Evolutionary conservation across 305 asterid species (phyloP).

Genomic region (Fraxinus platypoda): DNA sequence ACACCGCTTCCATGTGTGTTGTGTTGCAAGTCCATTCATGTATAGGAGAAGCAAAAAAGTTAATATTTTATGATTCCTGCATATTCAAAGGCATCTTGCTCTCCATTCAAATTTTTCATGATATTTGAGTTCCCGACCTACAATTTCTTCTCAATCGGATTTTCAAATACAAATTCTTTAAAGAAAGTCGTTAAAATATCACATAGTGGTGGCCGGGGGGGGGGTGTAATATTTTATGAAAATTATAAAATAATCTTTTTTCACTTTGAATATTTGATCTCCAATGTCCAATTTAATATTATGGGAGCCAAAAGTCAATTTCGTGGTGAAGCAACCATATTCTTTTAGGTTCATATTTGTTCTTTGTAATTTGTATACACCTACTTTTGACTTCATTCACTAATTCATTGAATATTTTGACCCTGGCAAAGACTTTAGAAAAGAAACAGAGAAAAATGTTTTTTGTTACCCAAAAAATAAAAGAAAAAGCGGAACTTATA

Average conservation of each 20-base stretch:
- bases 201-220: background rate
- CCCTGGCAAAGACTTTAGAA: background rate
- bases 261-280: background rate
- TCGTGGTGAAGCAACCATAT: conserved; percentile 6
- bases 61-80: background rate
- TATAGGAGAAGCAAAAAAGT: background rate
- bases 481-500: background rate
- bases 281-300: background rate
- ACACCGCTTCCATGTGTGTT: background rate
- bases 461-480: background rate
- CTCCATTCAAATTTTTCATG: background rate
- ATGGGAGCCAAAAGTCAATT: background rate
- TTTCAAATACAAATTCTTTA: background rate
- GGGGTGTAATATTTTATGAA: background rate
- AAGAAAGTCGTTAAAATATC: background rate
- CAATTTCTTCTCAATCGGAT: background rate
- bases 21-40: background rate
- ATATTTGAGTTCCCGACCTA: background rate
- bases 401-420: conserved; percentile 20
- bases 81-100: background rate
- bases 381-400: conserved; percentile 30
- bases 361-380: background rate
- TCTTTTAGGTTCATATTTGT: background rate
- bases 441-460: background rate
- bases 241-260: background rate